Conservation (phyloP, 108 stramenopile species). For the Nannochloropsis salina region DNA sequence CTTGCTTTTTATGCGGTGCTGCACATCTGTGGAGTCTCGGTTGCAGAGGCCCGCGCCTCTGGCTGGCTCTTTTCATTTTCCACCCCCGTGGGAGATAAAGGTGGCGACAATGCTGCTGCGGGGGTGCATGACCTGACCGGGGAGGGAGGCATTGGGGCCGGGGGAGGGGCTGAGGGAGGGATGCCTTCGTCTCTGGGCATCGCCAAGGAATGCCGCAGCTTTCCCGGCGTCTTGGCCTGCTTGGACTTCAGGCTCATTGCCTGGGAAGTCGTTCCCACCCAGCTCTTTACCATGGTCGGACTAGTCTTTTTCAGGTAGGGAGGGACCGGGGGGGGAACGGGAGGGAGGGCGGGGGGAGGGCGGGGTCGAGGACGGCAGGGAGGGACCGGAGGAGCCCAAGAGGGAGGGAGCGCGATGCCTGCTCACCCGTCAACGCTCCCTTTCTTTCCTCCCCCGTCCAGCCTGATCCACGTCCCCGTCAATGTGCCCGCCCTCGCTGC, state of each 20-base stretch:
- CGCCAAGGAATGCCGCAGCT: background rate
- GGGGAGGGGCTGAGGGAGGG: background rate
- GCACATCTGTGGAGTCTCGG: background rate
- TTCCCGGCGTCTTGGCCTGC: background rate
- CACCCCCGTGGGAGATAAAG: background rate
- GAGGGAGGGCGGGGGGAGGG: background rate
- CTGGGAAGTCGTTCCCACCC: background rate
- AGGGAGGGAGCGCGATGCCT: background rate
- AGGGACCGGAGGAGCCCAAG: background rate
- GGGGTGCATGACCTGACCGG: background rate
- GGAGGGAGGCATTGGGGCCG: background rate
- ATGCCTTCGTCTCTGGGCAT: background rate
- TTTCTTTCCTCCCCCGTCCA: background rate
- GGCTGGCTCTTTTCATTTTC: constrained; percentile 3
- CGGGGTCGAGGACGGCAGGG: background rate
- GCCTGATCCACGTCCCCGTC: constrained; percentile 71
- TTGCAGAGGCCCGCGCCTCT: background rate
- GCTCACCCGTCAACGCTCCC: too few relatives aligned
- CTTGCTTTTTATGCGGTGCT: background rate
- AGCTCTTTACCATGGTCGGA: background rate
- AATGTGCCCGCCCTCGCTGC: constrained; percentile 75
- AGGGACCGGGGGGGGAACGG: background rate
- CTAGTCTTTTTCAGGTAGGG: background rate
- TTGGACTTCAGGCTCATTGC: background rate
- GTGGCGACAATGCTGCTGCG: background rate